Conservation (phyloP, 23 red algal species). For the Gracilariopsis chorda region DNA sequence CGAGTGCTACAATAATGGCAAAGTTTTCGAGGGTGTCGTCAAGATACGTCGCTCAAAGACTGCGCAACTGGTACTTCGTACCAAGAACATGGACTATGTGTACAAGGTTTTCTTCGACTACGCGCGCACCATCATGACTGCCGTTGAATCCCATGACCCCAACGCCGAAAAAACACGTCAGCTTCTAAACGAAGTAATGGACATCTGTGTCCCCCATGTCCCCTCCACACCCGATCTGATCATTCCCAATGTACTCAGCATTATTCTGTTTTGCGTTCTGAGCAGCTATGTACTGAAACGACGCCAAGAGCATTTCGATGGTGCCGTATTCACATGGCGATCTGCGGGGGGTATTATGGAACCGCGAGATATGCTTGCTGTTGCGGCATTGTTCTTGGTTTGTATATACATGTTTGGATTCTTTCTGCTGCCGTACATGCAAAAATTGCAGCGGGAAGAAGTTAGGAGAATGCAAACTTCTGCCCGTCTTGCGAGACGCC, state of each 20-base stretch:
- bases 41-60: constrained; percentile 93
- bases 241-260: constrained; percentile 82
- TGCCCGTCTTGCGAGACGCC: not conserved
- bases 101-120: constrained; percentile 74
- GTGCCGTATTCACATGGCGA: constrained; percentile 75
- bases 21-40: constrained; percentile 82
- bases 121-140: constrained; percentile 42
- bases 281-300: constrained; percentile 81
- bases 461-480: constrained; percentile 5
- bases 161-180: constrained; percentile 65
- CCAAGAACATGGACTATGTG: constrained; percentile 64
- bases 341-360: constrained; percentile 89
- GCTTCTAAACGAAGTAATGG: constrained; percentile 59
- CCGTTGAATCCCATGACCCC: constrained; percentile 74
- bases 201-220: constrained; percentile 61
- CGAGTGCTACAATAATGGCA: constrained; percentile 83
- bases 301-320: constrained; percentile 85
- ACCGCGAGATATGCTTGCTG: constrained; percentile 85
- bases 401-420: constrained; percentile 94
- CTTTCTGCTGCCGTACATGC: constrained; percentile 92
- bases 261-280: constrained; percentile 81
- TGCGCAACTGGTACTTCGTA: constrained; percentile 74
- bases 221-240: constrained; percentile 72
- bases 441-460: constrained; percentile 57
- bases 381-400: constrained; percentile 82